Conservation (phyloP, 1,139 yeast genomes). For the Saccharomycopsis hybrid region DNA sequence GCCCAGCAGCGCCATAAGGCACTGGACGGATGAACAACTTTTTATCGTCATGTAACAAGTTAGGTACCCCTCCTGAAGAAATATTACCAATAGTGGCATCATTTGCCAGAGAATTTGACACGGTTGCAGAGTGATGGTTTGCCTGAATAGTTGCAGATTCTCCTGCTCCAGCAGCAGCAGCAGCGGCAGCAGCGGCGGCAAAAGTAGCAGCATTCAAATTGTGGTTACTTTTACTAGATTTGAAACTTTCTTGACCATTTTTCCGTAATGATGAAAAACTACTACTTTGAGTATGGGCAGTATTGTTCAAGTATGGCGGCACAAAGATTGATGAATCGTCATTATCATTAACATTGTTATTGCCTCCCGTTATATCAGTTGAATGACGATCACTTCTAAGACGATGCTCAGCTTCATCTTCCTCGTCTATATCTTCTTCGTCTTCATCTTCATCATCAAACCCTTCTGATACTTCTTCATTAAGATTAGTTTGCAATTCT, state of each 20-base stretch:
- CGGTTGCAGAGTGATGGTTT: no score
- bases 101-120: neutral
- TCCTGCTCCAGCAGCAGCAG: conserved; percentile 11
- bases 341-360: neutral
- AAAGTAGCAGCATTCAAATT: conserved; percentile 12
- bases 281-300: conserved; percentile 17
- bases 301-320: conserved; percentile 21
- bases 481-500: conserved; percentile 13
- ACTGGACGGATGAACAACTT: conserved; percentile 3
- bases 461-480: neutral
- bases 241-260: conserved; percentile 16
- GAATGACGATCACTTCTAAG: neutral
- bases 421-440: conserved; percentile 13
- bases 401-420: conserved; percentile 3
- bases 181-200: conserved; percentile 16
- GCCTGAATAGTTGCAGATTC: neutral
- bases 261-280: conserved; percentile 14
- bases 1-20: neutral
- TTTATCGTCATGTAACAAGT: conserved; percentile 7
- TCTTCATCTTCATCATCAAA: conserved; percentile 9
- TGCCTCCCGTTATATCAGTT: no score
- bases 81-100: neutral
- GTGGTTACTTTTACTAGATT: conserved; percentile 13
- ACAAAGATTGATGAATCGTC: conserved; percentile 14
- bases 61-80: conserved; percentile 3